Conservation (phyloP, 805 yeast species). For the Zygoascus ofunaensis region DNA sequence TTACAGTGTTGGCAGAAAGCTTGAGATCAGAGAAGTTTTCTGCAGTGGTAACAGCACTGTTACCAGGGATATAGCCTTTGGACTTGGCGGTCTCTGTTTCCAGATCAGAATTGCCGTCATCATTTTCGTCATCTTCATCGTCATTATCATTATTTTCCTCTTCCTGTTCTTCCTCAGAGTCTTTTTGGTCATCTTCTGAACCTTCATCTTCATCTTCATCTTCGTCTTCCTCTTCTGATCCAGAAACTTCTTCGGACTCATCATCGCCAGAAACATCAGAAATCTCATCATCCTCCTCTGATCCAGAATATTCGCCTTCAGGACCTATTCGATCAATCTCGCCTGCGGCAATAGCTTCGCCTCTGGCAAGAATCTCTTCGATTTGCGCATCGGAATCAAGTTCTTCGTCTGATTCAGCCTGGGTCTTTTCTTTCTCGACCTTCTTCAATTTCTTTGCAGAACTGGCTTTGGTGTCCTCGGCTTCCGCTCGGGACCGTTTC, state of each 20-base stretch:
- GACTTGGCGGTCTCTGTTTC: conserved; percentile 25
- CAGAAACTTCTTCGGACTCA: conserved; percentile 16
- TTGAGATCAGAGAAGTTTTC: conserved; percentile 43
- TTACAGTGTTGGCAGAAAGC: conserved; percentile 71
- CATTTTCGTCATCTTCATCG: conserved; percentile 25
- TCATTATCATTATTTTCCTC: conserved; percentile 23
- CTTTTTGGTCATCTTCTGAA: conserved; percentile 16
- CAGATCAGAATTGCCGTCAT: conserved; percentile 23
- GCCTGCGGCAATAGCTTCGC: neutral
- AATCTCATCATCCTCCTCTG: conserved; percentile 18
- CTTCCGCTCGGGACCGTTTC: neutral
- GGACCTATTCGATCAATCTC: neutral
- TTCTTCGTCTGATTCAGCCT: neutral
- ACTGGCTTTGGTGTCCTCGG: neutral
- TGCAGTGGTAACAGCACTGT: conserved; percentile 19
- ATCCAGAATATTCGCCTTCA: neutral
- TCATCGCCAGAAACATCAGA: conserved; percentile 17
- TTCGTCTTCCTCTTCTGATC: conserved; percentile 25
- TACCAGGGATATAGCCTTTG: conserved; percentile 6
- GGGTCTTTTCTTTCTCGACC: neutral
- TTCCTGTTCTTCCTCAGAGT: conserved; percentile 20
- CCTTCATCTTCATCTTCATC: conserved; percentile 20
- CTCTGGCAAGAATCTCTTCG: neutral
- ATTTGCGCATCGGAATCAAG: neutral
- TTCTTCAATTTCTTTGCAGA: too few species aligned